phyloP scores from a whole-genome alignment of 2,329 filamentous ascomycete genomes.

The Beauveria brongniartii region DNA sequence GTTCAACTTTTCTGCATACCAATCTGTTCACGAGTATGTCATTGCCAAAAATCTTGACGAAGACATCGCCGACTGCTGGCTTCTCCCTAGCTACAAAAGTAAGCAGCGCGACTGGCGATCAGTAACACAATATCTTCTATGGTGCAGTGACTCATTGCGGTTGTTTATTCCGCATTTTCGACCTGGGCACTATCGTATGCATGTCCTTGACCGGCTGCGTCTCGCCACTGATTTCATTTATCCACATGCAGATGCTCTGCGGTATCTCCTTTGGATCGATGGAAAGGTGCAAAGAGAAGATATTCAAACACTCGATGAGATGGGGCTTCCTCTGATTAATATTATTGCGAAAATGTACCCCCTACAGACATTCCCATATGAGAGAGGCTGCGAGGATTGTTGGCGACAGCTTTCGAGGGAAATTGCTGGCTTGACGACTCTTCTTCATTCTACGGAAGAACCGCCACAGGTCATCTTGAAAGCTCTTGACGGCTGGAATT shows the following conservation, averaged over 20 bases:
- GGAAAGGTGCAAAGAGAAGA: background rate
- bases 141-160: too few relatives aligned
- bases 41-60: background rate
- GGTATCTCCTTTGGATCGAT: background rate
- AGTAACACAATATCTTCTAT: background rate
- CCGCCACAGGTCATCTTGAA: too few relatives aligned
- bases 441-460: background rate
- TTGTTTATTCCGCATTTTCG: background rate
- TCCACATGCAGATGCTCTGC: background rate
- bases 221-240: background rate
- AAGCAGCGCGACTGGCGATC: too few relatives aligned
- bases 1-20: rapidly evolving
- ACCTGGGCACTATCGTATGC: background rate
- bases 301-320: background rate
- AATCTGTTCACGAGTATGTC: background rate
- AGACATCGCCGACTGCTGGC: background rate
- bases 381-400: too few relatives aligned
- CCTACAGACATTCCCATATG: too few relatives aligned
- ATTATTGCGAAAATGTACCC: background rate
- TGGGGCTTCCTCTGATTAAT: background rate
- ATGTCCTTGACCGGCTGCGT: background rate
- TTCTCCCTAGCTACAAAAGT: background rate
- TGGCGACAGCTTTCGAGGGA: background rate
- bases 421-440: background rate
- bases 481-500: too few relatives aligned